phyloP scores from a whole-genome alignment of 805 yeast species.

The Pichia nanzhaoensis region DNA sequence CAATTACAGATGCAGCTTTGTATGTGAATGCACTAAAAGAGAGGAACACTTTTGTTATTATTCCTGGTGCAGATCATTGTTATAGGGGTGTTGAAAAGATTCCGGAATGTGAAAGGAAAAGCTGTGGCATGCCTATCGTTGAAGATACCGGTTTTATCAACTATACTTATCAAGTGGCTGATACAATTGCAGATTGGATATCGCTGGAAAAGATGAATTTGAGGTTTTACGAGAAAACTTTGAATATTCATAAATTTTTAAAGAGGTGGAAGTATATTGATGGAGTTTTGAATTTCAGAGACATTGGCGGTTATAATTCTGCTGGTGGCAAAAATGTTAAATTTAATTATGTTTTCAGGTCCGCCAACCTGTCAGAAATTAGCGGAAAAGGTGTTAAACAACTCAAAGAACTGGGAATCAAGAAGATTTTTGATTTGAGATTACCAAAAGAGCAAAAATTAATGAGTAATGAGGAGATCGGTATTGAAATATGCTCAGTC shows the following conservation, averaged over 20 bases:
- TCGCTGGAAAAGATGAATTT: conserved; percentile 36
- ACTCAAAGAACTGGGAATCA: conserved; percentile 40
- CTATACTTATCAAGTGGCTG: conserved; percentile 49
- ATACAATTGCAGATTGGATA: conserved; percentile 42
- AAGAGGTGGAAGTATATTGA: conserved; percentile 58
- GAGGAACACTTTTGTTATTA: conserved; percentile 51
- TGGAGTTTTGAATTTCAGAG: conserved; percentile 70
- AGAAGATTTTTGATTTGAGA: conserved; percentile 60
- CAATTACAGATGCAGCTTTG: conserved; percentile 51
- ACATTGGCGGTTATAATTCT: conserved; percentile 69
- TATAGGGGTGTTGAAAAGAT: conserved; percentile 48
- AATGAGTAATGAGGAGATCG: neutral
- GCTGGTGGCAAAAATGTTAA: conserved; percentile 37
- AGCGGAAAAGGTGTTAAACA: conserved; percentile 42
- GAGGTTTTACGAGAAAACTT: conserved; percentile 41
- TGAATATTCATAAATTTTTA: conserved; percentile 30
- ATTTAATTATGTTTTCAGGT: conserved; percentile 51
- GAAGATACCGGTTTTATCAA: conserved; percentile 37
- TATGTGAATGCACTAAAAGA: conserved; percentile 53
- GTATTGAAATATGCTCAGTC: neutral
- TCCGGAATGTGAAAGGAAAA: conserved; percentile 27
- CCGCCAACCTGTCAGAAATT: conserved; percentile 52
- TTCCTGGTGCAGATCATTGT: conserved; percentile 76
- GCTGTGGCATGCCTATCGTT: conserved; percentile 27
- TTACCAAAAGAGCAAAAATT: conserved; percentile 45